Evolutionary conservation across 805 yeast species (phyloP).

Genomic region (Metschnikowia vanudenii): DNA sequence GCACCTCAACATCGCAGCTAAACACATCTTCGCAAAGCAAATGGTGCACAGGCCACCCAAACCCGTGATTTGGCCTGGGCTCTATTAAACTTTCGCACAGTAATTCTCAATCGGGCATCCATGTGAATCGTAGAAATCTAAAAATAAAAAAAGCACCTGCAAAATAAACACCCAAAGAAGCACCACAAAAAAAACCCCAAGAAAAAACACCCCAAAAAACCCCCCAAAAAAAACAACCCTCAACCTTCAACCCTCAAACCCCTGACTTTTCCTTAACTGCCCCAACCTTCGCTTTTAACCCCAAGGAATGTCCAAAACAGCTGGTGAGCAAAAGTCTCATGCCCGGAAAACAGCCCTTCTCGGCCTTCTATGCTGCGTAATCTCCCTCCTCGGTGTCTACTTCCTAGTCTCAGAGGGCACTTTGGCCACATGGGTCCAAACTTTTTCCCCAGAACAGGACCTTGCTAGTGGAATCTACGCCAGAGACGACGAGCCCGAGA

Average conservation of each 20-base stretch:
- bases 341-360: not conserved
- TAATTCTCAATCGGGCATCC: constrained; percentile 5
- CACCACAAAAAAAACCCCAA: not conserved
- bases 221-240: not conserved
- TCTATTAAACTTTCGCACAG: too few relatives aligned
- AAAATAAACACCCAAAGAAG: too few relatives aligned
- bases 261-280: too few relatives aligned
- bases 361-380: not conserved
- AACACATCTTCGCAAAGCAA: too few relatives aligned
- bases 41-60: too few relatives aligned
- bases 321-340: too few relatives aligned
- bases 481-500: constrained; percentile 6
- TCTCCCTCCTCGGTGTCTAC: not conserved
- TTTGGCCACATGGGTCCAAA: not conserved
- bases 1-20: too few relatives aligned
- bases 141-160: constrained; percentile 11
- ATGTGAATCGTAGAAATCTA: constrained; percentile 2
- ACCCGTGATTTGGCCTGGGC: too few relatives aligned
- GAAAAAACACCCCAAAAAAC: too few relatives aligned
- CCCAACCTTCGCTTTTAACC: too few relatives aligned
- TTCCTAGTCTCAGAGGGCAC: not conserved
- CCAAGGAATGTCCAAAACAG: too few relatives aligned
- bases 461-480: not conserved
- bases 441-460: not conserved
- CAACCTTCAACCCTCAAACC: too few relatives aligned